phyloP scores from a whole-genome alignment of 345 rosid genomes.

The Eucalyptus cladocalyx region DNA sequence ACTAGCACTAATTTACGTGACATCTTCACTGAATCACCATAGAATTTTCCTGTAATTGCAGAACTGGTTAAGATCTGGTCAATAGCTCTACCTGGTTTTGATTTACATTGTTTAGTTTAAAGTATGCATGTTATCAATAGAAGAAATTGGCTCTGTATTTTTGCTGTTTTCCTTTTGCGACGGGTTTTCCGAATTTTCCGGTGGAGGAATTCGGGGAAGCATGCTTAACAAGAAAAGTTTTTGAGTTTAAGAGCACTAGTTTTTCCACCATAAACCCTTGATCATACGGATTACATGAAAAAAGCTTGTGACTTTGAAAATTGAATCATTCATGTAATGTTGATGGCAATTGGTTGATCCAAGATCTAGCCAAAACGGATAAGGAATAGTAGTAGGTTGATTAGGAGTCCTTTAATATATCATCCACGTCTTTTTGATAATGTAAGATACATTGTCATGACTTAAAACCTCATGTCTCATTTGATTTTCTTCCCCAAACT shows the following conservation, averaged over 20 bases:
- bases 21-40: too few species aligned
- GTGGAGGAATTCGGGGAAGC: neutral
- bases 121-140: neutral
- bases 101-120: neutral
- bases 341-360: neutral
- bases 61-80: neutral
- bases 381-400: neutral
- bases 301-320: neutral
- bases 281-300: neutral
- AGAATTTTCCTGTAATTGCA: neutral
- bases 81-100: neutral
- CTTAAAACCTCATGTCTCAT: too few species aligned
- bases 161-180: neutral
- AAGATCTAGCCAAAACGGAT: neutral
- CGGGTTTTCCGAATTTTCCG: neutral
- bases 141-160: neutral
- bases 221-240: neutral
- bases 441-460: too few species aligned
- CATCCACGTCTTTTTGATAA: too few species aligned
- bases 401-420: rapidly evolving
- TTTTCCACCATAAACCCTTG: neutral
- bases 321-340: neutral
- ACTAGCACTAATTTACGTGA: neutral
- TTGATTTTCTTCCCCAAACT: too few species aligned
- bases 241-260: neutral